Conservation (phyloP, 2,329 filamentous ascomycete species). For the Apiospora rasikravindrae region DNA sequence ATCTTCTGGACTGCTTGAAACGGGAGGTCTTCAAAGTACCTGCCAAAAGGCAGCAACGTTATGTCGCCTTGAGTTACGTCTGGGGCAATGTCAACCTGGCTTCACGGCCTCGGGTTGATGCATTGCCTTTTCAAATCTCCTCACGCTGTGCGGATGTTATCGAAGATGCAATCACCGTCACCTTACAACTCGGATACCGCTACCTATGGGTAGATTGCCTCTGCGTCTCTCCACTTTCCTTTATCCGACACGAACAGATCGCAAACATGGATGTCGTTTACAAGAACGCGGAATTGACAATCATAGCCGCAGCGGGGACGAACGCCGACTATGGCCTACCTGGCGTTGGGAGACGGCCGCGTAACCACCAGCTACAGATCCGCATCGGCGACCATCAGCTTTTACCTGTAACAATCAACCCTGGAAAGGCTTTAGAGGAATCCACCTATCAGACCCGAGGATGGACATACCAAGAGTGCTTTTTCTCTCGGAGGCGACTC, state of each 20-base stretch:
- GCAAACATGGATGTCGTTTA: conserved; percentile 27
- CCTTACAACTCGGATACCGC: conserved; percentile 22
- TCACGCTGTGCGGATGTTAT: conserved; percentile 16
- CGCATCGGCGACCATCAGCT: background rate
- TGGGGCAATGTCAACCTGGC: background rate
- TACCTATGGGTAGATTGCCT: conserved; percentile 26
- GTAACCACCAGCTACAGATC: background rate
- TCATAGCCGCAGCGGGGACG: conserved; percentile 23
- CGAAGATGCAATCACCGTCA: conserved; percentile 22
- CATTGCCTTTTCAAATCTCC: background rate
- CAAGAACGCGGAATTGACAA: conserved; percentile 24
- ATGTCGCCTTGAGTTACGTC: background rate
- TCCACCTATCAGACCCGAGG: background rate
- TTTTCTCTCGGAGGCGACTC: background rate
- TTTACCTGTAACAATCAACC: background rate
- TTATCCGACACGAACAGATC: conserved; percentile 23
- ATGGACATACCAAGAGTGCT: background rate
- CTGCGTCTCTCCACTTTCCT: conserved; percentile 18
- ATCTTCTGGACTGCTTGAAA: background rate
- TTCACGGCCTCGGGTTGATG: background rate
- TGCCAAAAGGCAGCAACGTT: background rate
- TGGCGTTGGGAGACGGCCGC: background rate
- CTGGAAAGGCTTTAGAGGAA: background rate
- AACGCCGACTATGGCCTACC: conserved; percentile 1
- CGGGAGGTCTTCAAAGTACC: background rate